phyloP scores from a whole-genome alignment of 441 rosid species.

The Corymbia citriodora region DNA sequence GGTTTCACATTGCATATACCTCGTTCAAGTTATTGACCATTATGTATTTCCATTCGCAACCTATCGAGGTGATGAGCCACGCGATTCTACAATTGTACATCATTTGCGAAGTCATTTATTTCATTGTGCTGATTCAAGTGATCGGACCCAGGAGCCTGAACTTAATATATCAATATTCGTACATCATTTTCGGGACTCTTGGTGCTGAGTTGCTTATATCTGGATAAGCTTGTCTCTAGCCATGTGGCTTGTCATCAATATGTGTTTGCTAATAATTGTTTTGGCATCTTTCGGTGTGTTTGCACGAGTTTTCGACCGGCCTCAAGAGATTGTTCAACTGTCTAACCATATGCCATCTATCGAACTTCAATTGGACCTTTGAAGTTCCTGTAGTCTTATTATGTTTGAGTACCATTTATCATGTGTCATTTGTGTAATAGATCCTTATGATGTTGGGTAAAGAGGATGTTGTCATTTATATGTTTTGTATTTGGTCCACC shows the following conservation, averaged over 20 bases:
- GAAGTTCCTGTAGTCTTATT: no score
- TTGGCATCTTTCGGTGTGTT: fast-evolving
- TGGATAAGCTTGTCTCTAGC: no score
- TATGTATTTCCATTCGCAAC: fast-evolving
- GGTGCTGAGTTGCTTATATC: no score
- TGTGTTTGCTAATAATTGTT: no score
- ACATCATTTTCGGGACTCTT: fast-evolving
- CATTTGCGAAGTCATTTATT: no score
- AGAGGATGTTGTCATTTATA: no score
- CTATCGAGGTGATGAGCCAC: fast-evolving
- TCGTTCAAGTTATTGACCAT: not conserved
- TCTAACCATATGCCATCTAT: fast-evolving
- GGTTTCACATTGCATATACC: fast-evolving
- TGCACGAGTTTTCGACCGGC: fast-evolving
- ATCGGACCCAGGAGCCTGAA: fast-evolving
- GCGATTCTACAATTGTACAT: fast-evolving
- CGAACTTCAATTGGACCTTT: fast-evolving
- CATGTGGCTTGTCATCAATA: no score
- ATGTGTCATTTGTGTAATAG: fast-evolving
- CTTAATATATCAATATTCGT: no score
- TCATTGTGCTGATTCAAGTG: fast-evolving
- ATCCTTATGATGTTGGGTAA: no score
- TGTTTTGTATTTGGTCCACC: no score
- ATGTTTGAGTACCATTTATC: fast-evolving
- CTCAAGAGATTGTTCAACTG: fast-evolving